Conservation (phyloP, 805 yeast species). For the Pichia pseudocactophila region DNA sequence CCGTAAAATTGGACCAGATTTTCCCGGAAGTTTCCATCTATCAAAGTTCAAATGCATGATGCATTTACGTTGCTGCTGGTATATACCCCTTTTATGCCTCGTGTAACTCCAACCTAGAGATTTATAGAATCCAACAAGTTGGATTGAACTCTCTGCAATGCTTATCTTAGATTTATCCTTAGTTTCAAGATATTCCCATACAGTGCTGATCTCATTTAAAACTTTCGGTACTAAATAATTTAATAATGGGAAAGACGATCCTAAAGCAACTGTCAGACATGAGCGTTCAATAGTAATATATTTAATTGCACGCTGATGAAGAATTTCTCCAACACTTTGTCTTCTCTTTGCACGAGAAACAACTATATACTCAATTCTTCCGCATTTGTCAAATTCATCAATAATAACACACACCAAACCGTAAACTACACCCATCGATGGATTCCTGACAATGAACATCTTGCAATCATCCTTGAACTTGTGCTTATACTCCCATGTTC, state of each 20-base stretch:
- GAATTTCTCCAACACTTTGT: conserved; percentile 47
- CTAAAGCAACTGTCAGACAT: conserved; percentile 34
- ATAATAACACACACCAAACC: conserved; percentile 51
- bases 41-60: conserved; percentile 35
- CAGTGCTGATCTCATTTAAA: conserved; percentile 10
- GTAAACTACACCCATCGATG: conserved; percentile 44
- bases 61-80: conserved; percentile 14
- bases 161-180: conserved; percentile 7
- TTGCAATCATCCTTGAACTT: conserved; percentile 25
- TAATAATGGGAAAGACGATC: conserved; percentile 39
- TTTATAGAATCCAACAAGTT: conserved; percentile 27
- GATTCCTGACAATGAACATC: conserved; percentile 49
- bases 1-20: neutral
- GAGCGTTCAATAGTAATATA: conserved; percentile 37
- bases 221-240: conserved; percentile 8
- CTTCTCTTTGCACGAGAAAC: conserved; percentile 47
- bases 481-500: conserved; percentile 12
- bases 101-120: conserved; percentile 35
- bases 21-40: conserved; percentile 42
- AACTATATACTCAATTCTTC: conserved; percentile 37
- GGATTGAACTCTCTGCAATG: conserved; percentile 5
- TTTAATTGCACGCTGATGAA: conserved; percentile 44
- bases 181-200: conserved; percentile 12
- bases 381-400: conserved; percentile 28
- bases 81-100: conserved; percentile 8